Evolutionary conservation across 164 flowering plant species (phyloP).

Genomic region (Vitis vinifera): DNA sequence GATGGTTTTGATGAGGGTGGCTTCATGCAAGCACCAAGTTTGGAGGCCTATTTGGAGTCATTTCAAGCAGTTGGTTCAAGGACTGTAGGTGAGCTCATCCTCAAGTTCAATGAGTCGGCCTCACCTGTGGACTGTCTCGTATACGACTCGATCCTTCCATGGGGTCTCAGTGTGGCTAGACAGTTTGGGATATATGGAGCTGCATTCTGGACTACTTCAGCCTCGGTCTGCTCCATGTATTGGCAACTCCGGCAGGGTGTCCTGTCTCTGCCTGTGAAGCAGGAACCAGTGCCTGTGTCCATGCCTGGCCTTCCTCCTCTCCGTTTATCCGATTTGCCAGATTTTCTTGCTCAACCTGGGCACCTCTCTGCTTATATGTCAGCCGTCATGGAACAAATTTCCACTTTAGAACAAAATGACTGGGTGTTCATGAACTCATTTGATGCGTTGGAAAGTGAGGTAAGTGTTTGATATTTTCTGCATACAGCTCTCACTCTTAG

Average conservation of each 20-base stretch:
- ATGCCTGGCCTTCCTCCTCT: slow-evolving; percentile 25
- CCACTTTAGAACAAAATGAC: slow-evolving; percentile 11
- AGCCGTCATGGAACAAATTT: slow-evolving; percentile 14
- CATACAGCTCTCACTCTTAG: neutral
- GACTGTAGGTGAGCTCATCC: slow-evolving; percentile 21
- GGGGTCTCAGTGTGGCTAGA: slow-evolving; percentile 26
- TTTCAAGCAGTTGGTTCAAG: slow-evolving; percentile 20
- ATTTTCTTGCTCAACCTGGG: slow-evolving; percentile 15
- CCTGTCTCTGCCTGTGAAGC: slow-evolving; percentile 17
- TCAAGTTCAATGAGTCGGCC: slow-evolving; percentile 6
- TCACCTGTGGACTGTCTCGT: slow-evolving; percentile 18
- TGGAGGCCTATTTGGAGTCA: slow-evolving; percentile 17
- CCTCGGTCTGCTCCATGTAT: slow-evolving; percentile 16
- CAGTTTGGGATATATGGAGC: slow-evolving; percentile 13
- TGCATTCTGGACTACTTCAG: slow-evolving; percentile 15
- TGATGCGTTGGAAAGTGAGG: slow-evolving; percentile 25
- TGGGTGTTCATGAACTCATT: slow-evolving; percentile 25
- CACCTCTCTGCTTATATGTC: slow-evolving; percentile 19
- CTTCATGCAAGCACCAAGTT: slow-evolving; percentile 15
- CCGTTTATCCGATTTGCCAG: slow-evolving; percentile 11
- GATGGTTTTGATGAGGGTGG: slow-evolving; percentile 32
- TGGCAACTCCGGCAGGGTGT: slow-evolving; percentile 14
- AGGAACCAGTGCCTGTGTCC: neutral
- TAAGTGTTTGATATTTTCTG: neutral
- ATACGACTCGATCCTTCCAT: slow-evolving; percentile 23